Conservation (phyloP, 345 rosid genomes). For the Gossypium turneri region DNA sequence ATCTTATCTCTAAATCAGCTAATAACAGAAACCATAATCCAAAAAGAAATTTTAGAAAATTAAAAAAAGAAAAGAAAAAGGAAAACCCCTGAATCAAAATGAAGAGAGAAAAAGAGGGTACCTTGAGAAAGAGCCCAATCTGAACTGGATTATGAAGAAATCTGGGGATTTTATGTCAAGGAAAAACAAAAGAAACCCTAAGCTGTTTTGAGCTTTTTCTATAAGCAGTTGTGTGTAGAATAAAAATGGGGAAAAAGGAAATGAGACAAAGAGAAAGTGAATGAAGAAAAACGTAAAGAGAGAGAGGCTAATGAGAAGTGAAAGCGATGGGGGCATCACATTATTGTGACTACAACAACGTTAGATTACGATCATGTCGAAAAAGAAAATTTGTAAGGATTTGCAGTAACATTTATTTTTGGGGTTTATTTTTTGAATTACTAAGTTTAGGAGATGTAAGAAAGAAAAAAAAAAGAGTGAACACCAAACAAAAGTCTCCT, state of each 20-base stretch:
- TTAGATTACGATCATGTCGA: conserved; percentile 12
- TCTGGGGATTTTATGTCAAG: neutral
- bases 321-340: conserved; percentile 13
- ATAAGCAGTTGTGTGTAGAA: neutral
- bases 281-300: neutral
- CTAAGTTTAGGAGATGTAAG: neutral
- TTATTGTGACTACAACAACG: neutral
- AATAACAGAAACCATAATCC: neutral
- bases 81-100: neutral
- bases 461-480: neutral
- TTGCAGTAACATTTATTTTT: neutral
- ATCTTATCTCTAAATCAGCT: neutral
- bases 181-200: conserved; percentile 12
- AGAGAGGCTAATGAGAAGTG: conserved; percentile 8
- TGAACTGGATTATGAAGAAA: conserved; percentile 16
- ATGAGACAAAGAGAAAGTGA: conserved; percentile 15
- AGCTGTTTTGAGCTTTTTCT: neutral
- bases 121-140: conserved; percentile 10
- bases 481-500: neutral
- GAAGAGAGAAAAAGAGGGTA: conserved; percentile 11
- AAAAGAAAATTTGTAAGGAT: neutral
- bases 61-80: neutral
- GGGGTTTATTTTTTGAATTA: neutral
- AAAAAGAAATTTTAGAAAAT: neutral
- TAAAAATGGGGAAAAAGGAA: neutral